Base-by-base conservation (phyloP, 1,284 basidiomycete species). In the Phylloporus gajari region DNA sequence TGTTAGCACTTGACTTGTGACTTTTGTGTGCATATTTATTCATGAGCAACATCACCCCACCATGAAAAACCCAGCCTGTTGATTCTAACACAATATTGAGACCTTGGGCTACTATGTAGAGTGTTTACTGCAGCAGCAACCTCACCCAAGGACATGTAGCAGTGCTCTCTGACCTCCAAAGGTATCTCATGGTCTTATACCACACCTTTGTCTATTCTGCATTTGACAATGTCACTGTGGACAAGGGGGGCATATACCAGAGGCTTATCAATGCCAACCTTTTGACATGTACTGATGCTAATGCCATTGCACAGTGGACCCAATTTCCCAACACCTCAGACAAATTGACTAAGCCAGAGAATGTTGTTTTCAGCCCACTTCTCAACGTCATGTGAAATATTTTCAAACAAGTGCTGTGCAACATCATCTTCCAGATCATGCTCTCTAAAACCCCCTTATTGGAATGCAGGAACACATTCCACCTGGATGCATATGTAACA, bases 401-500 rank as follows among this genome's bases (percentile, higher is more conserved):
- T 25, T 69, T 69, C 17, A 19, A 32, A 4, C 46, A 51, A 65
- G 30, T 53, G n/a, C 21, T 19, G 5, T 68, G 65, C 17, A 21
- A 4, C 17, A 3, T 74, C 15, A 44, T 21, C 32, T 67, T 5
- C 11, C 6, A 11, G 1, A 40, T 64, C 21, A 59, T 25, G 1
- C 72, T 69, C 21, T 32, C 5, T 3, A n/a, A 0, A 15, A 68
- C 60, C 21, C 53, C n/a, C n/a, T 4, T 62, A 17, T 74, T 67
- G 3, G 27, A 42, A 25, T 48, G 42, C 21, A 7, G 3, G 3
- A 76, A 74, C 42, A 76, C 51, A 1, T 72, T 68, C 48, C 51
- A 44, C 46, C 75, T 68, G 1, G 72, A 75, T 62, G 68, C 56
- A 3, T 32, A 61, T 51, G 23, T 74, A 25, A 30, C 25, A 63